A percentile compares a stretch with the other conserved stretches of the same genome.
Evolutionary conservation across 345 rosid species (phyloP).

Genomic region (Boechera stricta): DNA sequence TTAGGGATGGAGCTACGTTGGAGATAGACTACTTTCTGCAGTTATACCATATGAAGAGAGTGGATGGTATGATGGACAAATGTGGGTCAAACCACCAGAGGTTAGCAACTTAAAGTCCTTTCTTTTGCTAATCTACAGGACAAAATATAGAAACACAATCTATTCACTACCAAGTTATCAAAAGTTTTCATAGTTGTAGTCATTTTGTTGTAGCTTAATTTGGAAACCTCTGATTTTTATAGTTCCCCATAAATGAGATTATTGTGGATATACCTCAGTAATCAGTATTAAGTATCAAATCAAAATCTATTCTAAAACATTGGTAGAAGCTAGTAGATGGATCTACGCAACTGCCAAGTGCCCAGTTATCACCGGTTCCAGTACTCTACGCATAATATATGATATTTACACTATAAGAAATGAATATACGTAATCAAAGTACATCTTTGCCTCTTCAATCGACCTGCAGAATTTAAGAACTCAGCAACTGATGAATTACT

Average conservation of each 20-base stretch:
- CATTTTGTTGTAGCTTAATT: background rate
- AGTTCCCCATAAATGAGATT: background rate
- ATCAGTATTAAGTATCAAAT: background rate
- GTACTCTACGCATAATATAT: background rate
- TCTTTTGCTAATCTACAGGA: background rate
- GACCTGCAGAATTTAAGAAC: background rate
- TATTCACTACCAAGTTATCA: background rate
- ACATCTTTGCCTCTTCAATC: background rate
- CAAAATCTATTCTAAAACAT: background rate
- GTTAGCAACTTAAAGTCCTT: conserved; percentile 45
- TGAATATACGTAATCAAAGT: background rate
- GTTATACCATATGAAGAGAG: conserved; percentile 96
- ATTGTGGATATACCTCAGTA: background rate
- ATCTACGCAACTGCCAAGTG: background rate
- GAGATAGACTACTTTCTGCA: conserved; percentile 92
- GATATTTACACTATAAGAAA: background rate
- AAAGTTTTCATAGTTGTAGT: background rate
- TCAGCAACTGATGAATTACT: background rate
- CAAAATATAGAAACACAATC: background rate
- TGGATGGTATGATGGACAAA: conserved; percentile 99
- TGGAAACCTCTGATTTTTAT: background rate
- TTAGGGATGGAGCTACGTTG: conserved; percentile 99
- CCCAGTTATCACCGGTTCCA: background rate
- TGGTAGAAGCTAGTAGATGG: background rate
- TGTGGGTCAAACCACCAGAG: conserved; percentile 99